Evolutionary conservation across 2,329 filamentous ascomycete species (phyloP), one percentile per base, ranked within the genome.

Genomic region (Sporothrix brunneoviolacea): DNA sequence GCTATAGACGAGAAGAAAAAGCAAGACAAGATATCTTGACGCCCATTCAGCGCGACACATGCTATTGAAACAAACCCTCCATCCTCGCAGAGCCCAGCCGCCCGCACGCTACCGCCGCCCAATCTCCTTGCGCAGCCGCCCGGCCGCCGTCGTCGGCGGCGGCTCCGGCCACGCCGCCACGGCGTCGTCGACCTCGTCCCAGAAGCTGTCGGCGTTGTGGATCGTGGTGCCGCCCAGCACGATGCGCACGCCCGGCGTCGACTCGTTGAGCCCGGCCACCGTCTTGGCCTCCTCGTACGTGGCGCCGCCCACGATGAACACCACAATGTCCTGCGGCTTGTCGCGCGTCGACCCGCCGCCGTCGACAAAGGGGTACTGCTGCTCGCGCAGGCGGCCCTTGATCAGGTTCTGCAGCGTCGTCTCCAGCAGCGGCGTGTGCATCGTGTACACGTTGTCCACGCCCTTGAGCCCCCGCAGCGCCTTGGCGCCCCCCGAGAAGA

Each of bases 271-370:
- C 58, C 91, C 83, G n/a, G 93, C 89, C 35, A 97, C 82, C 76
- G 89, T 90, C 71, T 95, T 96, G 6, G 93, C 91, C 67, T 98
- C 93, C 66, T 98, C 93, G 62, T 96, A 98, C 0, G 93, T 98
- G 16, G 86, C 83, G 3, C 93, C 93, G 6, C 93, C 93, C 21
- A 96, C 76, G 62, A 98, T 91, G 64, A 98, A 98, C 8, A 98
- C 80, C 38, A 98, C 80, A 36, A 98, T 86, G 64, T 98, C 94
- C 65, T 98, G 93, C 4, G 93, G 93, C 65, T 97, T 97, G 63
- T 98, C 94, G 55, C 86, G 81, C 10, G 90, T 96, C 12, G 87
- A 82, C 2, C 87, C 86, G 15, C 53, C 55, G 7, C 88, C 89
- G 59, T 97, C 93, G 5, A 97, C 80, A 63, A 97, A 98, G 0